Evolutionary conservation across 768 basidiomycete genomes (phyloP).

Genomic region (Leccinum broughii): DNA sequence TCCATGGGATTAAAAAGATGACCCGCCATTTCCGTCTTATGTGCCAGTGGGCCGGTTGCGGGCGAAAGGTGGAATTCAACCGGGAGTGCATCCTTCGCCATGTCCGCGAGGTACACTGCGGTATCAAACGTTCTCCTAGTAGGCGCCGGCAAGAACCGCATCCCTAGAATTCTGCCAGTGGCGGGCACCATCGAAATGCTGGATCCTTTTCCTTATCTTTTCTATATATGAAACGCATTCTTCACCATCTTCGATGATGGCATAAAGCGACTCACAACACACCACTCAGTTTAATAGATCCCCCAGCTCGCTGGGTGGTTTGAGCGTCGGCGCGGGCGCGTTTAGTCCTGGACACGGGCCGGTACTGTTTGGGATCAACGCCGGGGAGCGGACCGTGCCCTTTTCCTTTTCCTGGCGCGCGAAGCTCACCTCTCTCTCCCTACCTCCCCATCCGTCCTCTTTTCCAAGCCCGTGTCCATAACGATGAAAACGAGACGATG

Average conservation of each 20-base stretch:
- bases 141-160: background rate
- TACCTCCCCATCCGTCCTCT: no score
- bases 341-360: constrained; percentile 35
- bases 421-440: no score
- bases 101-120: constrained; percentile 16
- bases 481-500: no score
- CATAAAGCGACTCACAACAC: no score
- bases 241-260: no score
- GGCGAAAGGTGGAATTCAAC: constrained; percentile 7
- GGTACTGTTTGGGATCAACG: constrained; percentile 33
- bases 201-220: no score
- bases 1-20: constrained; percentile 16
- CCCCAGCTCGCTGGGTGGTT: constrained; percentile 34
- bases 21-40: background rate
- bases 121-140: constrained; percentile 9
- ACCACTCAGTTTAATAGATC: constrained; percentile 27
- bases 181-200: no score
- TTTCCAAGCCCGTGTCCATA: no score
- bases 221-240: no score
- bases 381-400: constrained; percentile 31
- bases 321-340: constrained; percentile 28
- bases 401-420: background rate
- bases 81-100: constrained; percentile 24
- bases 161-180: background rate
- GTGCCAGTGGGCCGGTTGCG: constrained; percentile 19